Conservation (phyloP, 176 grass and related monocot species). For the Bolboschoenus planiculmis region DNA sequence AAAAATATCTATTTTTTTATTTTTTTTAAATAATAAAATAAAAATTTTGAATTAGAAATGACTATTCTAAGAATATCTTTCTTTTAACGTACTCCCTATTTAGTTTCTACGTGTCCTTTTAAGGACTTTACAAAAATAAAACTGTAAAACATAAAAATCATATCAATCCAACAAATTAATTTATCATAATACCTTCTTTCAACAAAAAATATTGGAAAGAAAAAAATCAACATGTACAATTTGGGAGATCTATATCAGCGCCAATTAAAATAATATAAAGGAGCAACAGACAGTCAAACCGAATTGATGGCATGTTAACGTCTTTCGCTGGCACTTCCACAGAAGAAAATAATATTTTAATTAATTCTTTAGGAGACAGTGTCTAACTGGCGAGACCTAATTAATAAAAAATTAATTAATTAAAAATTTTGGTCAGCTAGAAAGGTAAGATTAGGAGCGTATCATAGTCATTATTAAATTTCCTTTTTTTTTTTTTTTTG, state of each 20-base stretch:
- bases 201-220: too few relatives aligned
- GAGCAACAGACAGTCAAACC: background rate
- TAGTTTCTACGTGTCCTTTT: background rate
- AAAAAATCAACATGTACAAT: background rate
- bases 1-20: too few relatives aligned
- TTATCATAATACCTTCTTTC: too few relatives aligned
- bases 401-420: background rate
- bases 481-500: background rate
- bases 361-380: background rate
- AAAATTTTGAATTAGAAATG: background rate
- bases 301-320: background rate
- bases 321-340: background rate
- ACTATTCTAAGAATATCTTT: background rate
- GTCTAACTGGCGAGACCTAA: background rate
- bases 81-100: background rate
- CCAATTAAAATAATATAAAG: background rate
- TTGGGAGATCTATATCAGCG: background rate
- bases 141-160: background rate
- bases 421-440: background rate
- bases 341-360: background rate
- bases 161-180: background rate
- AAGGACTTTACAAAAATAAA: background rate
- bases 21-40: too few relatives aligned
- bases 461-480: background rate
- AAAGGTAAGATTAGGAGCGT: slow-evolving; percentile 19